phyloP scores from a whole-genome alignment of 345 rosid species.

The Eutrema japonicum region DNA sequence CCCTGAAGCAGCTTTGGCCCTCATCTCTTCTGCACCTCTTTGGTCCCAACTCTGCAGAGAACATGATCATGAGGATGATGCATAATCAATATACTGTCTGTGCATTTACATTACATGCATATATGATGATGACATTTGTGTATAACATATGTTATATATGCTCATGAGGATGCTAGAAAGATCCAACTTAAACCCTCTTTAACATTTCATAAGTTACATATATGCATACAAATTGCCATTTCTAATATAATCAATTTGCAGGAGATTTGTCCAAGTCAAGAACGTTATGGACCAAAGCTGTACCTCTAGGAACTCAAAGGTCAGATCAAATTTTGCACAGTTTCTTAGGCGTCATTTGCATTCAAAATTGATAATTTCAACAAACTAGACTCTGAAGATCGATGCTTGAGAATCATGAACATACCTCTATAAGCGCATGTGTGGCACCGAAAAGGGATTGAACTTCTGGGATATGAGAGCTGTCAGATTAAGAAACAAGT shows the following conservation, averaged over 20 bases:
- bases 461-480: background rate
- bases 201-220: background rate
- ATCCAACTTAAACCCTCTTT: background rate
- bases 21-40: constrained; percentile 52
- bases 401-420: constrained; percentile 19
- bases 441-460: constrained; percentile 5
- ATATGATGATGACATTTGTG: background rate
- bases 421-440: constrained; percentile 40
- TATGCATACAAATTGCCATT: background rate
- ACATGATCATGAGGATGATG: constrained; percentile 8
- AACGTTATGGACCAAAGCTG: constrained; percentile 7
- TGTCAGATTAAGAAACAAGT: constrained; percentile 38
- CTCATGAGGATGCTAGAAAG: constrained; percentile 6
- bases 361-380: background rate
- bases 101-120: background rate
- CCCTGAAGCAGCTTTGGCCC: constrained; percentile 66
- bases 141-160: constrained; percentile 9
- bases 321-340: background rate
- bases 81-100: constrained; percentile 7
- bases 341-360: background rate
- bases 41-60: constrained; percentile 23
- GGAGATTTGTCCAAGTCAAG: background rate
- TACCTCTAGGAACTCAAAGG: constrained; percentile 24
- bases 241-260: background rate
- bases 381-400: background rate